Conservation (phyloP, 352 stramenopile genomes). For the Globisporangium alternatum region DNA sequence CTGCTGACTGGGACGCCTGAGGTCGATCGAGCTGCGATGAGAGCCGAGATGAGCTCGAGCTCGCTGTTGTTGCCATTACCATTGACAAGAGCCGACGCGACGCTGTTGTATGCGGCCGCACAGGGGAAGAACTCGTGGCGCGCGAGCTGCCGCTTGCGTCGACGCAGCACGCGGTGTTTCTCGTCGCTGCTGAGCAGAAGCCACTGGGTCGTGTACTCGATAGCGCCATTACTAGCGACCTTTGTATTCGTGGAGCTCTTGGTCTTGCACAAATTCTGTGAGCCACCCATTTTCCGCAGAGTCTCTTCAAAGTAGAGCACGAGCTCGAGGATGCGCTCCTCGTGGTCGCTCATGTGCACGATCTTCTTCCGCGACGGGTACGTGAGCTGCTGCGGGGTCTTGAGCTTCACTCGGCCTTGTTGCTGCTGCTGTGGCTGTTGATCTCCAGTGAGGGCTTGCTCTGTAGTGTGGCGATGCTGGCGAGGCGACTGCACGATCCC, state of each 20-base stretch:
- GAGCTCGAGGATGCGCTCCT: conserved; percentile 36
- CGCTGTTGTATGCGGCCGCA: background rate
- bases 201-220: conserved; percentile 15
- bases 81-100: background rate
- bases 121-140: conserved; percentile 20
- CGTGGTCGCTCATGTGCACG: conserved; percentile 42
- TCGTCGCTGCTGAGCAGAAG: conserved; percentile 14
- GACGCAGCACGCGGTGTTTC: conserved; percentile 13
- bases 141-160: conserved; percentile 19
- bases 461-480: background rate
- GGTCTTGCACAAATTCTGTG: background rate
- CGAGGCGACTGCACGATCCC: background rate
- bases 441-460: background rate
- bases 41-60: conserved; percentile 1
- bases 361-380: conserved; percentile 23
- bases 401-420: background rate
- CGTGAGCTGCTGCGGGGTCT: background rate
- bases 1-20: background rate
- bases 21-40: conserved; percentile 3
- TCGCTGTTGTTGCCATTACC: background rate
- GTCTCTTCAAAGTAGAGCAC: conserved; percentile 35
- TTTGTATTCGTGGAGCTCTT: background rate
- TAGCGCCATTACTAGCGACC: no score
- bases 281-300: background rate
- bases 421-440: conserved; percentile 6